Percentiles rank a stretch among this genome's conserved stretches.
These are phyloP conservation scores for Trichoderma aggressivum DNA, from an alignment of 2,329 filamentous ascomycete genomes.

Conservation along the genomic window DNA sequence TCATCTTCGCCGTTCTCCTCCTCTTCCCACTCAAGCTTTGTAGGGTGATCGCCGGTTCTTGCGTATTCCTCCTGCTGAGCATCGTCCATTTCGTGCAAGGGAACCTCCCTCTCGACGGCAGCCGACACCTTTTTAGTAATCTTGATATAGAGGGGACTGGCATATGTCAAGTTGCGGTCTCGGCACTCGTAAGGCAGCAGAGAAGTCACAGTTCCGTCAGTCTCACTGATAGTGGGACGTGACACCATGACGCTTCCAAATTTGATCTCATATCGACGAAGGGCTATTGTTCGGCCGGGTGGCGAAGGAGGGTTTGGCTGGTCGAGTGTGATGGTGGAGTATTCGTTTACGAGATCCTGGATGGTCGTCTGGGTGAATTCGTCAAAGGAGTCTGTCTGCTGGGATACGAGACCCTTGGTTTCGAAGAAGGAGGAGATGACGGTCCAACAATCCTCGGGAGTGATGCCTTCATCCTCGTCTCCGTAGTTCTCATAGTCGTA, in stretches of 20 bases:
- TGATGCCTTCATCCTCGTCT: slow-evolving; percentile 70
- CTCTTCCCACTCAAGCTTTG: slow-evolving; percentile 58
- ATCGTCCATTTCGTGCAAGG: slow-evolving; percentile 65
- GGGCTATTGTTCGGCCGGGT: slow-evolving; percentile 74
- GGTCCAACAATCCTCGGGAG: slow-evolving; percentile 96
- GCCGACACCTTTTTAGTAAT: slow-evolving; percentile 83
- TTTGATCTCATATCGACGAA: slow-evolving; percentile 91
- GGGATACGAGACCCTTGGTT: slow-evolving; percentile 89
- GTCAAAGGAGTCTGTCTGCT: slow-evolving; percentile 97
- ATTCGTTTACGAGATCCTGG: slow-evolving; percentile 90
- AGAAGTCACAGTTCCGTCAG: slow-evolving; percentile 80
- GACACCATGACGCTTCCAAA: slow-evolving; percentile 89
- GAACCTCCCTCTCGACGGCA: slow-evolving; percentile 71
- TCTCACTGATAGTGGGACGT: slow-evolving; percentile 86
- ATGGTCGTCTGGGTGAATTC: slow-evolving; percentile 94
- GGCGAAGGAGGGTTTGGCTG: slow-evolving; percentile 77
- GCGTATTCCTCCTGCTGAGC: slow-evolving; percentile 56
- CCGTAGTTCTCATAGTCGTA: slow-evolving; percentile 68
- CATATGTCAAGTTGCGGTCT: slow-evolving; percentile 92
- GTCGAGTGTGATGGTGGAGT: slow-evolving; percentile 87
- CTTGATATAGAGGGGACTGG: slow-evolving; percentile 83
- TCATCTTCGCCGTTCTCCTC: slow-evolving; percentile 51
- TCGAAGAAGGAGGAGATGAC: slow-evolving; percentile 98
- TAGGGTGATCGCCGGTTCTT: slow-evolving; percentile 55
- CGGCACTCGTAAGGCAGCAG: slow-evolving; percentile 93